These are phyloP conservation scores for Theobroma cacao DNA, from an alignment of 345 rosid genomes.

Conservation along the genomic window DNA sequence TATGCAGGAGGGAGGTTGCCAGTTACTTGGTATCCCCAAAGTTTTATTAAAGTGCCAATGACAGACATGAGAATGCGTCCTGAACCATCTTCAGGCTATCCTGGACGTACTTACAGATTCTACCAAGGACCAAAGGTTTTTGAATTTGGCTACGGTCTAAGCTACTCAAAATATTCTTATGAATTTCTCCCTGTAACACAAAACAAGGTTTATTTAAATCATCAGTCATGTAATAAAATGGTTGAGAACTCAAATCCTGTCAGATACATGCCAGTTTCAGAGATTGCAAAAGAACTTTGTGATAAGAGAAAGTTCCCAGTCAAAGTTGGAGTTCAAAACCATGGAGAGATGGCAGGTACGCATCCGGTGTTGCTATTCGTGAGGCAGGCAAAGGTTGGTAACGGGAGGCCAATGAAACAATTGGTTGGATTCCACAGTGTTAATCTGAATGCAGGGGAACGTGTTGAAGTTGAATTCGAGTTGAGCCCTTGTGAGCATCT, in stretches of 20 bases:
- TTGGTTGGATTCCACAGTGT: constrained; percentile 51
- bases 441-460: constrained; percentile 38
- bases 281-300: constrained; percentile 36
- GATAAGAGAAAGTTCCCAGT: constrained; percentile 28
- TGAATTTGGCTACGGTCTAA: constrained; percentile 53
- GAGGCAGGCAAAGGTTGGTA: constrained; percentile 27
- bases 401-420: constrained; percentile 40
- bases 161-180: constrained; percentile 53
- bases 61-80: constrained; percentile 65
- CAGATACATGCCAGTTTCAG: constrained; percentile 27
- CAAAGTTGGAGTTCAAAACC: constrained; percentile 38
- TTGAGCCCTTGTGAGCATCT: constrained; percentile 45
- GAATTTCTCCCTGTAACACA: constrained; percentile 25
- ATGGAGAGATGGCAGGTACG: constrained; percentile 48
- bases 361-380: constrained; percentile 50
- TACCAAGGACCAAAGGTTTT: constrained; percentile 46
- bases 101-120: constrained; percentile 66
- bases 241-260: neutral
- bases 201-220: constrained; percentile 25
- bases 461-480: constrained; percentile 35
- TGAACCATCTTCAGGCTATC: constrained; percentile 44
- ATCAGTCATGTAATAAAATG: constrained; percentile 5
- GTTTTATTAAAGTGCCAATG: constrained; percentile 35
- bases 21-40: constrained; percentile 7
- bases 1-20: constrained; percentile 27